A percentile compares a stretch with the other conserved stretches of the same genome.
Evolutionary conservation across 352 stramenopile genomes (phyloP).

Genomic region (Phytophthora sp.): DNA sequence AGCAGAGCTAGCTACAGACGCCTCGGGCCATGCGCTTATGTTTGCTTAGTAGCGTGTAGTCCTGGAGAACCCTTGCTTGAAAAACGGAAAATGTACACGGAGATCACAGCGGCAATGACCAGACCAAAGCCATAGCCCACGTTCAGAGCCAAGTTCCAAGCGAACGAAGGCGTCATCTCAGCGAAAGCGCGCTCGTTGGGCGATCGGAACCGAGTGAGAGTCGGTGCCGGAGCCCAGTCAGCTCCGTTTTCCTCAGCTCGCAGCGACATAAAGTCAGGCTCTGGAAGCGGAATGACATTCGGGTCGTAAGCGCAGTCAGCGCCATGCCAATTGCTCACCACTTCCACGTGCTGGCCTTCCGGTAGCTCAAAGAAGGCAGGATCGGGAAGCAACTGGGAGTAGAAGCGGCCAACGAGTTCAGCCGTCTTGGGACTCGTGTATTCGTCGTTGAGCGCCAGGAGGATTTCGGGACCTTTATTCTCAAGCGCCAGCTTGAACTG

Average conservation of each 20-base stretch:
- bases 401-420: conserved; percentile 62
- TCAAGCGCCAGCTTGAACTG: conserved; percentile 51
- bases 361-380: conserved; percentile 66
- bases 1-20: conserved; percentile 24
- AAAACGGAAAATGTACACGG: conserved; percentile 69
- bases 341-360: conserved; percentile 40
- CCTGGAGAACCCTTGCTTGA: conserved; percentile 37
- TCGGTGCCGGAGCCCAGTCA: conserved; percentile 21
- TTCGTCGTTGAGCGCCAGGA: conserved; percentile 86
- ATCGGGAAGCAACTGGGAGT: conserved; percentile 61
- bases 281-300: conserved; percentile 45
- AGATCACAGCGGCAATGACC: conserved; percentile 47
- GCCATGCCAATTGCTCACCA: conserved; percentile 84
- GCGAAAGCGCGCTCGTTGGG: conserved; percentile 45
- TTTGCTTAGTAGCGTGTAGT: conserved; percentile 37
- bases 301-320: conserved; percentile 64
- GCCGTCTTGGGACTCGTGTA: conserved; percentile 62
- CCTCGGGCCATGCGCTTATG: conserved; percentile 13
- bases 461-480: conserved; percentile 56
- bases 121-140: conserved; percentile 63
- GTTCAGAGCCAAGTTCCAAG: conserved; percentile 33
- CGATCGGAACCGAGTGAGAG: conserved; percentile 31
- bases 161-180: conserved; percentile 38
- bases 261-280: conserved; percentile 35
- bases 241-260: conserved; percentile 17